Evolutionary conservation across 2,329 filamentous ascomycete species (phyloP).

Genomic region (Trematosphaeria pertusa): DNA sequence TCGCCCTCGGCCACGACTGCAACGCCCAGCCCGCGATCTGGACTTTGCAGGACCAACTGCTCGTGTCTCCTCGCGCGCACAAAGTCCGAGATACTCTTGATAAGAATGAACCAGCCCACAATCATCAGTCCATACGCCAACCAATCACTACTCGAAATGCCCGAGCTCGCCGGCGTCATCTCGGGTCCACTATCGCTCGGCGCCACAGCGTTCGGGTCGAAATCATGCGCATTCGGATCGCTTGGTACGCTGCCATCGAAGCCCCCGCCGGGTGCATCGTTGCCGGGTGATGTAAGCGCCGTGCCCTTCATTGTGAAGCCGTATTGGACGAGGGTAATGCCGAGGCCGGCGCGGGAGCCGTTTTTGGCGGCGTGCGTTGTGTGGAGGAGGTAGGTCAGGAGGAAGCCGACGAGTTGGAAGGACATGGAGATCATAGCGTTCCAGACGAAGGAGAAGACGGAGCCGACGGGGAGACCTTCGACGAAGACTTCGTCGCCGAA

Average conservation of each 20-base stretch:
- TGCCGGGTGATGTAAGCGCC: slow-evolving; percentile 39
- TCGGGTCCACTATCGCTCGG: slow-evolving; percentile 35
- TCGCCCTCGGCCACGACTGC: slow-evolving; percentile 89
- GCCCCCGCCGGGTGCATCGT: slow-evolving; percentile 58
- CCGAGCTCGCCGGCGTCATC: slow-evolving; percentile 49
- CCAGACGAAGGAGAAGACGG: slow-evolving; percentile 86
- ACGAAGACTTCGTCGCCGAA: slow-evolving; percentile 96
- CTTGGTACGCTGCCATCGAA: slow-evolving; percentile 69
- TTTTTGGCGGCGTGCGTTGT: slow-evolving; percentile 99
- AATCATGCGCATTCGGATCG: slow-evolving; percentile 90
- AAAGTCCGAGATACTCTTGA: slow-evolving; percentile 91
- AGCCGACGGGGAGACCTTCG: slow-evolving; percentile 91
- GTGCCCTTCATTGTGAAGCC: slow-evolving; percentile 91
- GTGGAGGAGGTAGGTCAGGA: slow-evolving; percentile 96
- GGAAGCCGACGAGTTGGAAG: slow-evolving; percentile 95
- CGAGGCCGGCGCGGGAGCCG: slow-evolving; percentile 90
- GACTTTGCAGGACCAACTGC: slow-evolving; percentile 89
- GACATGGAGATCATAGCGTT: slow-evolving; percentile 95
- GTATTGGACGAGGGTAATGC: slow-evolving; percentile 94
- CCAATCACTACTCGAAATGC: slow-evolving; percentile 81
- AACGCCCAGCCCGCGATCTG: slow-evolving; percentile 83
- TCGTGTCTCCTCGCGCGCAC: slow-evolving; percentile 87
- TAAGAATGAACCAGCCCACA: slow-evolving; percentile 96
- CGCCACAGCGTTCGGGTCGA: slow-evolving; percentile 74
- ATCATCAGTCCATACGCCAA: slow-evolving; percentile 94